phyloP scores from a whole-genome alignment of 2,329 filamentous ascomycete genomes.

The Chalaropsis thielavioides region DNA sequence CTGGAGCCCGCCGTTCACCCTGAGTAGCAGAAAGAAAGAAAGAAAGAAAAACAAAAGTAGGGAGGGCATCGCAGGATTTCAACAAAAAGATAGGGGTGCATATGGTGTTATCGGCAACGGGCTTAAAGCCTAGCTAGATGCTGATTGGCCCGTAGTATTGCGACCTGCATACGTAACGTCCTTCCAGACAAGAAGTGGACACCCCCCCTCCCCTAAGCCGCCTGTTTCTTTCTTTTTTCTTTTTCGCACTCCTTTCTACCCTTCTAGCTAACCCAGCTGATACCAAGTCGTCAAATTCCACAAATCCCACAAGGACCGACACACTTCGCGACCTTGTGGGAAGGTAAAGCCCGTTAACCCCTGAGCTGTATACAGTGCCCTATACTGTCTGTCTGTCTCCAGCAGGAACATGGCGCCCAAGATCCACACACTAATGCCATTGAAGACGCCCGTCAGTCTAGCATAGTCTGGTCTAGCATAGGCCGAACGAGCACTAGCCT shows the following conservation, averaged over 20 bases:
- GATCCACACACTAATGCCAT: too few species aligned
- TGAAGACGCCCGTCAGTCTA: too few species aligned
- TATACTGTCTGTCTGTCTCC: background rate
- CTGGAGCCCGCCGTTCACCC: background rate
- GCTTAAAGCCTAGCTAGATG: background rate
- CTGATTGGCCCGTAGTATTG: background rate
- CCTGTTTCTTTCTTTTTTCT: background rate
- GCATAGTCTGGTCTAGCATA: too few species aligned
- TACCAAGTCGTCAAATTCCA: too few species aligned
- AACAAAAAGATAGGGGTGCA: background rate
- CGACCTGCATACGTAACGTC: conserved; percentile 3
- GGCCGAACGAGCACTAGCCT: too few species aligned
- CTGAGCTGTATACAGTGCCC: background rate
- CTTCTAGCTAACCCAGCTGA: background rate
- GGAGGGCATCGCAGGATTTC: background rate
- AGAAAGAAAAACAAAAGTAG: too few species aligned
- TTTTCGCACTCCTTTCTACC: background rate
- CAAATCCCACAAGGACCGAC: too few species aligned
- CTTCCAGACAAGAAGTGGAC: background rate
- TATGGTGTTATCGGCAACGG: background rate
- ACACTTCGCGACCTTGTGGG: too few species aligned
- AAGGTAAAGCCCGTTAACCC: background rate
- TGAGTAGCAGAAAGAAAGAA: background rate
- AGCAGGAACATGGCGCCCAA: too few species aligned
- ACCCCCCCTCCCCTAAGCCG: background rate